Conservation (phyloP, 148 eudicot species). For the Simmondsia chinensis region DNA sequence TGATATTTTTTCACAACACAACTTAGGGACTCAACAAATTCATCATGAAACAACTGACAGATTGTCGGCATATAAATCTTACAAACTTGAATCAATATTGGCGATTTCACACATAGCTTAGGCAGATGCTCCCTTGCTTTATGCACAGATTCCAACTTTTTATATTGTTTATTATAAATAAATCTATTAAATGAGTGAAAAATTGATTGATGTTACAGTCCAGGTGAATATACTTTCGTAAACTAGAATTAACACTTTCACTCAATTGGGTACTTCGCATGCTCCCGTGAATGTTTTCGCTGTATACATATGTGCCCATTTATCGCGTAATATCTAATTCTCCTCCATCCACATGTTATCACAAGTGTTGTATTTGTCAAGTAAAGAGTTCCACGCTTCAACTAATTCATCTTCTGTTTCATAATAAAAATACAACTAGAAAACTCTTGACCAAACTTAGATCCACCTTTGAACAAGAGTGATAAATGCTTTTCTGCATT, state of each 20-base stretch:
- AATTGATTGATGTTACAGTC: conserved; percentile 9
- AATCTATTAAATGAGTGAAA: conserved; percentile 20
- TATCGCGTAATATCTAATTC: conserved; percentile 11
- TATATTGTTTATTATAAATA: conserved; percentile 18
- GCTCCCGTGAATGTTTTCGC: conserved; percentile 13
- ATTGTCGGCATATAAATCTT: conserved; percentile 15
- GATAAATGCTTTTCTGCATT: conserved; percentile 14
- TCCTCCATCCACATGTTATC: conserved; percentile 13
- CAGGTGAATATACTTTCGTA: conserved; percentile 15
- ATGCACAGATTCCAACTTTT: conserved; percentile 14
- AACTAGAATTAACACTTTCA: conserved; percentile 10
- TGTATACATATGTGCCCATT: conserved; percentile 23
- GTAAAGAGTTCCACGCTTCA: conserved; percentile 15
- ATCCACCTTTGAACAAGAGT: conserved; percentile 2
- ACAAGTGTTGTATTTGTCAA: conserved; percentile 2
- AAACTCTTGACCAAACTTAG: conserved; percentile 11
- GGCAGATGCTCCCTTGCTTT: conserved; percentile 18
- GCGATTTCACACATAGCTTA: conserved; percentile 13
- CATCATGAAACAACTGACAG: conserved; percentile 21
- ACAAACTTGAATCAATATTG: conserved; percentile 12
- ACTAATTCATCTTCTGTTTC: conserved; percentile 14
- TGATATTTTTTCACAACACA: conserved; percentile 8
- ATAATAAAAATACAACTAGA: conserved; percentile 12
- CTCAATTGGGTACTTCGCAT: conserved; percentile 13
- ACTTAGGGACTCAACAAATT: conserved; percentile 18